A percentile compares a stretch with the other conserved stretches of the same genome.
Evolutionary conservation across 768 basidiomycete species (phyloP).

Genomic region (Galerina sulciceps): DNA sequence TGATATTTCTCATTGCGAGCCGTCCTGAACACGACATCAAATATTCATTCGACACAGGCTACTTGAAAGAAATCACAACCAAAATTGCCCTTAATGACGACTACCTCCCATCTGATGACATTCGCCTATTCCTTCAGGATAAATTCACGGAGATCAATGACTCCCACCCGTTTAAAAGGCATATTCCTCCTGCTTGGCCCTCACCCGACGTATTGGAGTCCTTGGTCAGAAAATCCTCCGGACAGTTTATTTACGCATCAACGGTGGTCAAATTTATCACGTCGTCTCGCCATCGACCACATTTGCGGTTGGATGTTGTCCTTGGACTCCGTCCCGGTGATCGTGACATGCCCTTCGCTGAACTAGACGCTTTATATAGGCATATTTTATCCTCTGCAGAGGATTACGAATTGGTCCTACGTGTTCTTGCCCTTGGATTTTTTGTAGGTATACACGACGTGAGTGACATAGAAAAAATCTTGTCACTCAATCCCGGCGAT

Average conservation of each 20-base stretch:
- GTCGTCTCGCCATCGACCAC: neutral
- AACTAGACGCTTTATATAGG: no score
- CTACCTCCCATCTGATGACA: neutral
- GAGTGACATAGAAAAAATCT: no score
- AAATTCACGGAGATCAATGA: neutral
- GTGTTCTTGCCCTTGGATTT: no score
- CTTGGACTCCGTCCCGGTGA: no score
- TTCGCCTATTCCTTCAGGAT: neutral
- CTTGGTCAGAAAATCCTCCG: neutral
- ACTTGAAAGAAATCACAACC: neutral
- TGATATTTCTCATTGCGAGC: constrained; percentile 4
- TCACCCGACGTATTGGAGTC: neutral
- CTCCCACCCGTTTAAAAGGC: neutral
- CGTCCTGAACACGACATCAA: neutral
- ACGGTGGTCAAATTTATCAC: neutral
- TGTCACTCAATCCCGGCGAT: no score
- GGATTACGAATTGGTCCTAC: no score
- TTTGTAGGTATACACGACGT: no score
- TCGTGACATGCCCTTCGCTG: no score
- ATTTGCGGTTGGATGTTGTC: no score
- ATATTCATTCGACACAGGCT: neutral
- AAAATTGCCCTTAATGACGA: neutral
- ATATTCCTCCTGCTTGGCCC: neutral
- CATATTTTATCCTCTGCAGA: no score
- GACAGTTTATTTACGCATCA: constrained; percentile 5